Conservation (phyloP, 306 rosid genomes). For the Prunus armeniaca region DNA sequence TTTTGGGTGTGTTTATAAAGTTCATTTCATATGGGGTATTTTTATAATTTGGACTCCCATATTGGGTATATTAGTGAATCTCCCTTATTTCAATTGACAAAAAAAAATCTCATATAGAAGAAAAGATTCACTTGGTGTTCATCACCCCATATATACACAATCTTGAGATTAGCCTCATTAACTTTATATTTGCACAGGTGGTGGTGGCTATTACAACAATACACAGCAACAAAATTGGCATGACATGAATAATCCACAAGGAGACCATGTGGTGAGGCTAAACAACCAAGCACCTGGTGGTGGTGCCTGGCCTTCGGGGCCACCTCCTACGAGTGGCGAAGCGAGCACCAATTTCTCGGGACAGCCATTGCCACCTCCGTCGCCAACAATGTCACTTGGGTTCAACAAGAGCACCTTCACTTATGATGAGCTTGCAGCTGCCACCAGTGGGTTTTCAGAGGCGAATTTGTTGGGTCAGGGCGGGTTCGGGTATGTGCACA, state of each 20-base stretch:
- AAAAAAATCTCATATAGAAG: too few relatives aligned
- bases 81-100: too few relatives aligned
- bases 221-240: conserved; percentile 40
- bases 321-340: conserved; percentile 39
- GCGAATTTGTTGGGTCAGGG: conserved; percentile 76
- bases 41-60: too few relatives aligned
- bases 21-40: too few relatives aligned
- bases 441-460: conserved; percentile 54
- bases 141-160: too few relatives aligned
- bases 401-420: conserved; percentile 72
- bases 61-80: too few relatives aligned
- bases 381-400: conserved; percentile 53
- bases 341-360: conserved; percentile 42
- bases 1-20: too few relatives aligned
- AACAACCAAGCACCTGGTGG: conserved; percentile 29
- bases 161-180: background rate
- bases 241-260: conserved; percentile 23
- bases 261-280: conserved; percentile 56
- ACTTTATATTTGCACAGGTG: conserved; percentile 17
- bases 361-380: conserved; percentile 68
- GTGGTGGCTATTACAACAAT: conserved; percentile 37
- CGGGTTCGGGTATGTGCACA: conserved; percentile 86
- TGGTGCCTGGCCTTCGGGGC: conserved; percentile 51
- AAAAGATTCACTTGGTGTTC: too few relatives aligned
- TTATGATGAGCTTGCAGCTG: conserved; percentile 71